Conservation (phyloP, 257 asterid genomes). For the Buddleja alternifolia region DNA sequence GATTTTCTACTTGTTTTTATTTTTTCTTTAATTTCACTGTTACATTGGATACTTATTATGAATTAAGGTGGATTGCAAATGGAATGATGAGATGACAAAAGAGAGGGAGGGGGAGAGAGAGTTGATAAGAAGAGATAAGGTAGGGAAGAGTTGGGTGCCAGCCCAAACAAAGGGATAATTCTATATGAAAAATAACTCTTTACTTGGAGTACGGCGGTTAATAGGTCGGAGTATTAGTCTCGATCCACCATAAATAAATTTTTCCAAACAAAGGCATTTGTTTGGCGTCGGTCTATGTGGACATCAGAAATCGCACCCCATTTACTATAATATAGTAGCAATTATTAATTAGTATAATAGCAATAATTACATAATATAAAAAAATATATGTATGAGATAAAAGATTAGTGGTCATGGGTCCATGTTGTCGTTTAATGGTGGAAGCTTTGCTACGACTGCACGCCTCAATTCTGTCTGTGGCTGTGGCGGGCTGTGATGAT, state of each 20-base stretch:
- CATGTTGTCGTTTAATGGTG: constrained; percentile 4
- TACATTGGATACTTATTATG: constrained; percentile 28
- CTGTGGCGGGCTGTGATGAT: constrained; percentile 27
- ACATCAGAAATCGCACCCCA: constrained; percentile 29
- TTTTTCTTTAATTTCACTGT: too few species aligned
- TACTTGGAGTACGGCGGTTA: too few species aligned
- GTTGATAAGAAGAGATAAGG: constrained; percentile 21
- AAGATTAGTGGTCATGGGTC: constrained; percentile 32
- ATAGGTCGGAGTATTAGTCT: too few species aligned
- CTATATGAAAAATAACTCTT: too few species aligned
- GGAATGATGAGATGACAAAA: too few species aligned
- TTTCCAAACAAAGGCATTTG: constrained; percentile 21
- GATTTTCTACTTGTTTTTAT: too few species aligned
- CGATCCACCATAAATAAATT: too few species aligned
- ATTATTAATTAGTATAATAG: too few species aligned
- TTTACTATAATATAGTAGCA: too few species aligned
- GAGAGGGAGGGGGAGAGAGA: too few species aligned
- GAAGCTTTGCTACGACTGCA: constrained; percentile 29
- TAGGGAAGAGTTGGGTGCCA: constrained; percentile 12
- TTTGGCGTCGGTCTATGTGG: not conserved
- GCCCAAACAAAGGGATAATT: too few species aligned
- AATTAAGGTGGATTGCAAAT: not conserved
- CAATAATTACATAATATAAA: too few species aligned
- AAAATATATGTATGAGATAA: constrained; percentile 3
- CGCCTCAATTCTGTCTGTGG: constrained; percentile 4